These are phyloP conservation scores for Pseudocercospora eumusae DNA, from an alignment of 2,329 filamentous ascomycete species.

Conservation along the genomic window DNA sequence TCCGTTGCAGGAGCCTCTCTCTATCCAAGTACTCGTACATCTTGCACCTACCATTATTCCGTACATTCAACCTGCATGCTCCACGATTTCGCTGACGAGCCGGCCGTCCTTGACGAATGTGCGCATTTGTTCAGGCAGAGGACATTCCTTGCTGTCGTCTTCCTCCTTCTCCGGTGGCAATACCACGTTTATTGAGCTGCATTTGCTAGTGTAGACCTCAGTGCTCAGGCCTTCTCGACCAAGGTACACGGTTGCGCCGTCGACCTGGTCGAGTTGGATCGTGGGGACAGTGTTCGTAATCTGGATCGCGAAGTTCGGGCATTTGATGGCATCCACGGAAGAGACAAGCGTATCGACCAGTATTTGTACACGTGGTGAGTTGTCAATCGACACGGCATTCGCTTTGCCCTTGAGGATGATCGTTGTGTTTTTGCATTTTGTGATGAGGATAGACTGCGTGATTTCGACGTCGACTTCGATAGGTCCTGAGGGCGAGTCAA, in stretches of 20 bases:
- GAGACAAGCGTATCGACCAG: slow-evolving; percentile 88
- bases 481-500: slow-evolving; percentile 70
- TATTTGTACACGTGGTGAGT: slow-evolving; percentile 78
- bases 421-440: slow-evolving; percentile 85
- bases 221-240: slow-evolving; percentile 74
- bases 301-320: slow-evolving; percentile 81
- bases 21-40: slow-evolving; percentile 16
- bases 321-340: slow-evolving; percentile 93
- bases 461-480: slow-evolving; percentile 80
- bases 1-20: not conserved
- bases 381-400: slow-evolving; percentile 95
- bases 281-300: slow-evolving; percentile 84
- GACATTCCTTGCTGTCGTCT: slow-evolving; percentile 81
- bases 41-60: not conserved
- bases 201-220: slow-evolving; percentile 89
- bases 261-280: slow-evolving; percentile 87
- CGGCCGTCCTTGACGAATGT: slow-evolving; percentile 74
- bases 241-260: slow-evolving; percentile 85
- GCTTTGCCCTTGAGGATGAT: slow-evolving; percentile 89
- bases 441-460: slow-evolving; percentile 87
- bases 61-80: slow-evolving; percentile 75
- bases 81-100: slow-evolving; percentile 89
- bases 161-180: slow-evolving; percentile 67
- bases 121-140: slow-evolving; percentile 88
- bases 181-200: slow-evolving; percentile 81